Evolutionary conservation across 1,284 basidiomycete genomes (phyloP).

Genomic region (Boletellus deceptivus): DNA sequence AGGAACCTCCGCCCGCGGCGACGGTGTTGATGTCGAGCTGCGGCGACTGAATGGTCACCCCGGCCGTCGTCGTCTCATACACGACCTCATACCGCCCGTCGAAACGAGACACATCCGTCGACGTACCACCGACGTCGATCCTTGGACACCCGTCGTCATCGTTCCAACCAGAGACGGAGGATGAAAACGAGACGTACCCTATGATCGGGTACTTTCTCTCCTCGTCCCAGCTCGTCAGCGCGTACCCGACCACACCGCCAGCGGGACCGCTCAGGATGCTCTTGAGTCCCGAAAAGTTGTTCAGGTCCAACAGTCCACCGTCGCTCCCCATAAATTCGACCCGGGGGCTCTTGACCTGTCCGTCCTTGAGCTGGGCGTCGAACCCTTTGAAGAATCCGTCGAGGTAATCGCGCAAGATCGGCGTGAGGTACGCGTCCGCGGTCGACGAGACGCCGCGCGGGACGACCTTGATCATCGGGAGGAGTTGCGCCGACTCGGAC

Average conservation of each 20-base stretch:
- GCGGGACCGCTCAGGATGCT: conserved; percentile 77
- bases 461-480: conserved; percentile 96
- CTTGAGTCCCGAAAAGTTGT: conserved; percentile 75
- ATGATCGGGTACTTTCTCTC: conserved; percentile 58
- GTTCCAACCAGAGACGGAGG: neutral
- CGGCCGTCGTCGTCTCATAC: conserved; percentile 80
- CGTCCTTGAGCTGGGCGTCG: conserved; percentile 61
- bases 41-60: conserved; percentile 74
- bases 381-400: conserved; percentile 92
- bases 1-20: conserved; percentile 74
- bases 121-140: conserved; percentile 72
- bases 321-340: conserved; percentile 78
- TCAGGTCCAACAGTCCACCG: conserved; percentile 69
- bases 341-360: conserved; percentile 35
- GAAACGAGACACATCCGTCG: conserved; percentile 78
- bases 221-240: conserved; percentile 68
- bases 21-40: conserved; percentile 79
- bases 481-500: conserved; percentile 83
- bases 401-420: conserved; percentile 83
- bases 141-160: conserved; percentile 16
- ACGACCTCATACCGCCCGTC: conserved; percentile 75
- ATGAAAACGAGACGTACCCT: conserved; percentile 39
- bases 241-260: conserved; percentile 77
- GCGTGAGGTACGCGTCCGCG: conserved; percentile 96
- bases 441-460: conserved; percentile 90